These are phyloP conservation scores for Sugiyamaella japonica DNA, from an alignment of 1,139 yeast species.

Conservation along the genomic window DNA sequence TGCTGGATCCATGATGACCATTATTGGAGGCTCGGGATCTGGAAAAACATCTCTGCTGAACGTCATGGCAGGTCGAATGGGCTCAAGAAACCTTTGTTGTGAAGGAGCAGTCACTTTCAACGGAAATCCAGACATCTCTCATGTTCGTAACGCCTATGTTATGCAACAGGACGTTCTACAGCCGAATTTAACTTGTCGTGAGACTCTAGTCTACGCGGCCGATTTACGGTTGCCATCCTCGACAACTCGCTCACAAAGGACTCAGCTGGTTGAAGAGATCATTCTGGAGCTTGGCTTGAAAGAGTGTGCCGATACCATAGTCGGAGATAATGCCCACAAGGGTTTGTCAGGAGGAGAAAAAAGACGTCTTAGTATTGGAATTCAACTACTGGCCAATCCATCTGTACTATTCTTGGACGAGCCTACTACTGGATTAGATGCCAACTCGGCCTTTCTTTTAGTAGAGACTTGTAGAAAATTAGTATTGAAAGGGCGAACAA, in stretches of 20 bases:
- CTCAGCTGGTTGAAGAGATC: slow-evolving; percentile 56
- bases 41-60: slow-evolving; percentile 84
- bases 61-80: slow-evolving; percentile 62
- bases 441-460: slow-evolving; percentile 68
- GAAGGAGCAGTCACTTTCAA: slow-evolving; percentile 43
- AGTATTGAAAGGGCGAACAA: slow-evolving; percentile 65
- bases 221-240: slow-evolving; percentile 58
- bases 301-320: slow-evolving; percentile 59
- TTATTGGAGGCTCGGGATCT: slow-evolving; percentile 83
- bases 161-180: slow-evolving; percentile 74
- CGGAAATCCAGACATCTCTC: slow-evolving; percentile 39
- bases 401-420: slow-evolving; percentile 78
- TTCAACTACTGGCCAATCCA: slow-evolving; percentile 75
- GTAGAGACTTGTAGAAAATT: slow-evolving; percentile 61
- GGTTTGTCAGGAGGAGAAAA: slow-evolving; percentile 86
- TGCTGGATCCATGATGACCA: slow-evolving; percentile 59
- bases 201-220: slow-evolving; percentile 68
- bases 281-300: slow-evolving; percentile 60
- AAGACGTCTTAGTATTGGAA: slow-evolving; percentile 73
- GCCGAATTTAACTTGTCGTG: slow-evolving; percentile 70
- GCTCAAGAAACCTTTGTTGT: slow-evolving; percentile 36
- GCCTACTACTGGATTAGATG: slow-evolving; percentile 87
- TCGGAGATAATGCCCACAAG: slow-evolving; percentile 50
- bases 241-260: slow-evolving; percentile 46
- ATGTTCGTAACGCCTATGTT: slow-evolving; percentile 62